Percentiles rank a stretch among this genome's conserved stretches.
These are phyloP conservation scores for Massospora cicadina DNA, from an alignment of 371 early-diverging fungal genomes.

Conservation along the genomic window DNA sequence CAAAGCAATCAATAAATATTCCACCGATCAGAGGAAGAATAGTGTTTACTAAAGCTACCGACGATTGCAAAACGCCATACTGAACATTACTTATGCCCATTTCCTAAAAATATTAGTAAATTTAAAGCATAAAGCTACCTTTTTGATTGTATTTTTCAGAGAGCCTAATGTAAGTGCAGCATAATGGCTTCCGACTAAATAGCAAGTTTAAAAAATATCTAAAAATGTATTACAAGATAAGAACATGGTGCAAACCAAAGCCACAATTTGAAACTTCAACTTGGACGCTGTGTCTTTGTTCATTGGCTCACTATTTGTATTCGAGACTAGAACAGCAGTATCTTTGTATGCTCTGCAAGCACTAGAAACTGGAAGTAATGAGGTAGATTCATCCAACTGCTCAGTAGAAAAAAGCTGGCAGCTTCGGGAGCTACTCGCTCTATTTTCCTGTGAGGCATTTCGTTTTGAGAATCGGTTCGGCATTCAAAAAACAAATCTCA, in stretches of 20 bases:
- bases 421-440: no score
- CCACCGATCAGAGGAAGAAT: slow-evolving; percentile 29
- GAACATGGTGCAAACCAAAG: not conserved
- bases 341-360: not conserved
- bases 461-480: no score
- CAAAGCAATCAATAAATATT: slow-evolving; percentile 14
- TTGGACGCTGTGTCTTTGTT: not conserved
- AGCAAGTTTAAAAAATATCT: not conserved
- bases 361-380: not conserved
- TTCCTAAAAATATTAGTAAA: not conserved
- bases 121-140: not conserved
- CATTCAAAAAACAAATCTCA: no score
- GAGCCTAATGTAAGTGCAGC: not conserved
- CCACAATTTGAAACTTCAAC: not conserved
- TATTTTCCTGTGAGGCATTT: no score
- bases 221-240: slow-evolving; percentile 2
- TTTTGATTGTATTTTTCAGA: slow-evolving; percentile 3
- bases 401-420: no score
- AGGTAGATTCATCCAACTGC: not conserved
- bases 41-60: slow-evolving; percentile 29
- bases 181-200: slow-evolving; percentile 5
- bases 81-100: slow-evolving; percentile 23
- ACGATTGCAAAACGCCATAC: slow-evolving; percentile 32
- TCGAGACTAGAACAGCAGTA: not conserved
- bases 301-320: not conserved